Evolutionary conservation across 306 rosid species (phyloP).

Genomic region (Bauhinia variegata): DNA sequence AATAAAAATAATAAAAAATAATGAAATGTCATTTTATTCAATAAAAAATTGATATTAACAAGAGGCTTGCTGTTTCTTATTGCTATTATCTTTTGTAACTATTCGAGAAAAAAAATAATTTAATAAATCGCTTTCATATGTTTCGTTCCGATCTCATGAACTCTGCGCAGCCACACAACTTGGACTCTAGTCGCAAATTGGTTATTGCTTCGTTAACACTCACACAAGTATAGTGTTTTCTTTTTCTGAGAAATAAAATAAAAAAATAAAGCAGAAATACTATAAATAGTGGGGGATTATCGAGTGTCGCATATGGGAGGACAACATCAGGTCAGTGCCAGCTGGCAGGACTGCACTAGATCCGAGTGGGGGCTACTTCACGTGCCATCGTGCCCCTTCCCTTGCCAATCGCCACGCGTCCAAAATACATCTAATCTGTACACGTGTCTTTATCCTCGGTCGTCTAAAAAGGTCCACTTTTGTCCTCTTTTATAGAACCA

Average conservation of each 20-base stretch:
- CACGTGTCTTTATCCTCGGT: constrained; percentile 45
- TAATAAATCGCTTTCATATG: constrained; percentile 5
- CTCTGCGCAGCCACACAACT: constrained; percentile 1
- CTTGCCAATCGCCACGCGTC: constrained; percentile 36
- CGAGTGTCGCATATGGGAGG: constrained; percentile 33
- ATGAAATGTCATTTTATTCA: background rate
- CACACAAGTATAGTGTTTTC: too few relatives aligned
- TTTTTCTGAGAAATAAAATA: too few relatives aligned
- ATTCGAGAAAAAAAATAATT: too few relatives aligned
- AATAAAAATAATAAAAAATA: background rate
- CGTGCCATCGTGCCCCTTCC: constrained; percentile 48
- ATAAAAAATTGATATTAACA: too few relatives aligned
- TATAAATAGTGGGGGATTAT: background rate
- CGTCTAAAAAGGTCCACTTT: constrained; percentile 55
- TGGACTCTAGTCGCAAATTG: too few relatives aligned
- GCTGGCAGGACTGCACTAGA: constrained; percentile 46
- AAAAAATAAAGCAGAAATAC: background rate
- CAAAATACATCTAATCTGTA: rapidly evolving
- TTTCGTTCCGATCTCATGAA: constrained; percentile 14
- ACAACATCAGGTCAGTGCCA: constrained; percentile 26
- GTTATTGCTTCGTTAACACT: too few relatives aligned
- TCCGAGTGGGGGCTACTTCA: constrained; percentile 48
- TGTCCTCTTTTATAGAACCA: constrained; percentile 42
- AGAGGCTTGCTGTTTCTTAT: too few relatives aligned
- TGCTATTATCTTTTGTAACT: too few relatives aligned